phyloP scores from a whole-genome alignment of 495 filamentous ascomycete genomes.

The Aspergillus egyptiacus region DNA sequence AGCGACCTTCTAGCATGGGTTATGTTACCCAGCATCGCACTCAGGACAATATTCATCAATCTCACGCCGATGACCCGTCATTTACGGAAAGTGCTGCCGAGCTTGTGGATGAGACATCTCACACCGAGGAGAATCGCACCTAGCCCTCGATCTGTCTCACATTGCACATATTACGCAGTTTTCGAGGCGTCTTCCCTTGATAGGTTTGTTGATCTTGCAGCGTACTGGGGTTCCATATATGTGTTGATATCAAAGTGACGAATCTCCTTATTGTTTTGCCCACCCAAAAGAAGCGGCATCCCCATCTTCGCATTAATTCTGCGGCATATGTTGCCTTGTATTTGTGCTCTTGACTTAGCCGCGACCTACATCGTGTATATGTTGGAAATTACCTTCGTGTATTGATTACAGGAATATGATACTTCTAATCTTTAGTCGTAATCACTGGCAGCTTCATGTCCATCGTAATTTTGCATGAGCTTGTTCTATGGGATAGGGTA shows the following conservation, averaged over 20 bases:
- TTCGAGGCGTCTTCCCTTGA: background rate
- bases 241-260: conserved; percentile 29
- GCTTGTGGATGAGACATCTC: conserved; percentile 34
- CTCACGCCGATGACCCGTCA: conserved; percentile 49
- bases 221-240: conserved; percentile 6
- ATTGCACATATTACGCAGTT: conserved; percentile 6
- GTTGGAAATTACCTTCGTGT: conserved; percentile 15
- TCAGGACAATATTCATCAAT: conserved; percentile 52
- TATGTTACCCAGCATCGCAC: conserved; percentile 67
- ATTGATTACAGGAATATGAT: conserved; percentile 12
- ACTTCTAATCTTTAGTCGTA: conserved; percentile 3
- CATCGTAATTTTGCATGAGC: too few relatives aligned
- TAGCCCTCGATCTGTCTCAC: background rate
- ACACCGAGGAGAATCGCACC: conserved; percentile 5
- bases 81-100: conserved; percentile 46
- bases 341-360: background rate
- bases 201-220: conserved; percentile 17
- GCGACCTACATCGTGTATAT: conserved; percentile 14
- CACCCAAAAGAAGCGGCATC: conserved; percentile 12
- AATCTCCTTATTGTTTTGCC: conserved; percentile 29
- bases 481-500: too few relatives aligned
- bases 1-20: conserved; percentile 62
- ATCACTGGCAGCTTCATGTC: too few relatives aligned
- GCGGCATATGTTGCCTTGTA: too few relatives aligned
- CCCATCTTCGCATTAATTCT: conserved; percentile 7